Percentiles rank a stretch among this genome's conserved stretches.
These are phyloP conservation scores for Fusarium avenaceum DNA, from an alignment of 2,329 filamentous ascomycete genomes.

Conservation along the genomic window DNA sequence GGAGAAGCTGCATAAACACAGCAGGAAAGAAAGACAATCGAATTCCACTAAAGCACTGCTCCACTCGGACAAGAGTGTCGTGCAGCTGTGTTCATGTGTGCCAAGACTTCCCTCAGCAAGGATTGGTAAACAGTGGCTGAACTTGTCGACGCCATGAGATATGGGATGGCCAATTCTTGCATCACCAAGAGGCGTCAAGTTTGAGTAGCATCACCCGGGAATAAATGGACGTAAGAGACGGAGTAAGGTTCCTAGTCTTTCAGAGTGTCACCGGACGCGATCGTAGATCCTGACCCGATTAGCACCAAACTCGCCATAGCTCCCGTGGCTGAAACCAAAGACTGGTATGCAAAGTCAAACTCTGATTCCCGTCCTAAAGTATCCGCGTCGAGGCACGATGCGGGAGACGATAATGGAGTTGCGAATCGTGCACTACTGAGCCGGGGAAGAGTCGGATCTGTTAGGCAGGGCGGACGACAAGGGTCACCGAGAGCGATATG, in stretches of 20 bases:
- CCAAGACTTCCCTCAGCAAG: slow-evolving; percentile 17
- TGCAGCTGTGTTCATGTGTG: slow-evolving; percentile 11
- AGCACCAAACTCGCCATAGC: slow-evolving; percentile 4
- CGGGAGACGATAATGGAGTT: not conserved
- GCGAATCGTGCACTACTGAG: slow-evolving; percentile 4
- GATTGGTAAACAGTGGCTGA: slow-evolving; percentile 12
- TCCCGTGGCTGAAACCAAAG: slow-evolving; percentile 45
- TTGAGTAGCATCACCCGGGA: slow-evolving; percentile 12
- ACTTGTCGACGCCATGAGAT: slow-evolving; percentile 11
- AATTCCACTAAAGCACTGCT: slow-evolving; percentile 17
- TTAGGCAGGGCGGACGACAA: slow-evolving; percentile 25
- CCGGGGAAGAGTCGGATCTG: slow-evolving; percentile 13
- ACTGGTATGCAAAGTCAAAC: slow-evolving; percentile 42
- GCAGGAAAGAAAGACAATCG: slow-evolving; percentile 20
- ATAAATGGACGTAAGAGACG: slow-evolving; percentile 12
- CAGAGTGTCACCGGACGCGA: slow-evolving; percentile 13
- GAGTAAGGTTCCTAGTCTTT: not conserved
- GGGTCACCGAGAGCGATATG: slow-evolving; percentile 9
- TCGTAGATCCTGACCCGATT: slow-evolving; percentile 16
- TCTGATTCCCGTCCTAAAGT: slow-evolving; percentile 26
- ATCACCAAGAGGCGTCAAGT: slow-evolving; percentile 24
- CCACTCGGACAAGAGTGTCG: slow-evolving; percentile 21
- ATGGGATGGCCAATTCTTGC: slow-evolving; percentile 25
- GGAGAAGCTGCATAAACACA: slow-evolving; percentile 18
- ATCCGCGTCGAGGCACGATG: slow-evolving; percentile 15